Conservation (phyloP, 1,284 basidiomycete species). For the Porodaedalea pini region DNA sequence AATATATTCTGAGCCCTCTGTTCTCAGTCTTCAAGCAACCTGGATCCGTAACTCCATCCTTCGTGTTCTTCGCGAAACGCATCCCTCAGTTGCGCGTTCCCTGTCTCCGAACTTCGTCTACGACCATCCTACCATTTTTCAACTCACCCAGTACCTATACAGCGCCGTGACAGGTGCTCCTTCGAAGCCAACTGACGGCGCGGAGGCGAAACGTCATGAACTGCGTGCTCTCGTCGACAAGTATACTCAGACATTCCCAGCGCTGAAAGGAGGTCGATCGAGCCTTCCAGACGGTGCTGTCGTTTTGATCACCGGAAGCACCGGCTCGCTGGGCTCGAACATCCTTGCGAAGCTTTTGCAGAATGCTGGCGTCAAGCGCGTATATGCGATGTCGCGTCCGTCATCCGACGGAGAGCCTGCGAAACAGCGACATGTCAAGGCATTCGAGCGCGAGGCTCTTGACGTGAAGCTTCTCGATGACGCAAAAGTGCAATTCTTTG, state of each 20-base stretch:
- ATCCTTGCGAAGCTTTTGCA: constrained; percentile 30
- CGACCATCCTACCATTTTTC: constrained; percentile 31
- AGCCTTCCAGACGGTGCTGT: constrained; percentile 5
- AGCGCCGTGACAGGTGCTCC: no score
- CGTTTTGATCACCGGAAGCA: constrained; percentile 36
- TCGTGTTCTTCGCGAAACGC: constrained; percentile 27
- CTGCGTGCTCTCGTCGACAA: constrained; percentile 24
- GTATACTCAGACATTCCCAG: constrained; percentile 20
- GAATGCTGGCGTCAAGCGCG: constrained; percentile 22
- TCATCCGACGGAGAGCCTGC: constrained; percentile 19
- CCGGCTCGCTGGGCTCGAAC: constrained; percentile 33
- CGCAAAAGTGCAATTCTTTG: constrained; percentile 27
- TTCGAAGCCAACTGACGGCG: no score
- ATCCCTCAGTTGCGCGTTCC: constrained; percentile 11
- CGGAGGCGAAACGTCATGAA: no score
- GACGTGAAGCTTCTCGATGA: constrained; percentile 16
- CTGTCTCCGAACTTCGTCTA: constrained; percentile 36
- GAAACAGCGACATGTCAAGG: constrained; percentile 26
- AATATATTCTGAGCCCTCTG: no score
- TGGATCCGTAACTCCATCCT: constrained; percentile 40
- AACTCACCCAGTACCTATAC: constrained; percentile 27
- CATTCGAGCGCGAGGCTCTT: constrained; percentile 27
- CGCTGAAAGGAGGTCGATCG: constrained; percentile 1
- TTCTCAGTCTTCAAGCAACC: constrained; percentile 40
- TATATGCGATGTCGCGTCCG: constrained; percentile 35